A percentile compares a stretch with the other conserved stretches of the same genome.
Evolutionary conservation across 306 rosid species (phyloP).

Genomic region (Rosa chinensis): DNA sequence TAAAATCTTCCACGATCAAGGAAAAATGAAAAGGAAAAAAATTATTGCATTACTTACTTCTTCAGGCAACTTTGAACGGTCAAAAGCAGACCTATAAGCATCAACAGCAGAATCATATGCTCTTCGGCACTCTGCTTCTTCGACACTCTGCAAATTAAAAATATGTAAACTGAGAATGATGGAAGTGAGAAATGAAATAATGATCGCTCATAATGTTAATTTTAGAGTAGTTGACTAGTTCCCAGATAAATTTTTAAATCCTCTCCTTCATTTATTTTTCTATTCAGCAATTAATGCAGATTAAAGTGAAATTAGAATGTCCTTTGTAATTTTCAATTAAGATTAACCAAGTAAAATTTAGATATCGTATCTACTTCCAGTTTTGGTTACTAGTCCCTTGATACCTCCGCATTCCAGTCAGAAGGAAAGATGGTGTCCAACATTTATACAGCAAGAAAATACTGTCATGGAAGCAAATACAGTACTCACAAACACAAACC

Average conservation of each 20-base stretch:
- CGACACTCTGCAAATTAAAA: conserved; percentile 72
- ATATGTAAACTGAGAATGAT: not conserved
- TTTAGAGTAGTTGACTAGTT: not conserved
- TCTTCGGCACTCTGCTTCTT: conserved; percentile 86
- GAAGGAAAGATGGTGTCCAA: not conserved
- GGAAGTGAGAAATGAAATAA: not conserved
- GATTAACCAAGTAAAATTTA: not conserved
- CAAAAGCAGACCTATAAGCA: conserved; percentile 71
- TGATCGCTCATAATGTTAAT: not conserved
- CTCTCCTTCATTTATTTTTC: not conserved
- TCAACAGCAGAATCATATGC: conserved; percentile 81
- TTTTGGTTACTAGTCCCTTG: not conserved
- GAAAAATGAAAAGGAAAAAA: not conserved
- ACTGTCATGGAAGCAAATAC: not conserved
- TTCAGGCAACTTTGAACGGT: conserved; percentile 76
- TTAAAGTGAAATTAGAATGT: not conserved
- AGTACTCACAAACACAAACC: conserved; percentile 41
- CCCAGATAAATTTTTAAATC: not conserved
- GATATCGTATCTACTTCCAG: not conserved
- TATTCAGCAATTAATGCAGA: not conserved
- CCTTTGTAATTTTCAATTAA: not conserved
- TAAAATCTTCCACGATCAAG: conserved; percentile 20
- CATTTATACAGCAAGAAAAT: not conserved
- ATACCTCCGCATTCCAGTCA: not conserved
- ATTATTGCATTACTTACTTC: conserved; percentile 54